Conservation (phyloP, 139 green algal genomes). For the Mesostigma viride region DNA sequence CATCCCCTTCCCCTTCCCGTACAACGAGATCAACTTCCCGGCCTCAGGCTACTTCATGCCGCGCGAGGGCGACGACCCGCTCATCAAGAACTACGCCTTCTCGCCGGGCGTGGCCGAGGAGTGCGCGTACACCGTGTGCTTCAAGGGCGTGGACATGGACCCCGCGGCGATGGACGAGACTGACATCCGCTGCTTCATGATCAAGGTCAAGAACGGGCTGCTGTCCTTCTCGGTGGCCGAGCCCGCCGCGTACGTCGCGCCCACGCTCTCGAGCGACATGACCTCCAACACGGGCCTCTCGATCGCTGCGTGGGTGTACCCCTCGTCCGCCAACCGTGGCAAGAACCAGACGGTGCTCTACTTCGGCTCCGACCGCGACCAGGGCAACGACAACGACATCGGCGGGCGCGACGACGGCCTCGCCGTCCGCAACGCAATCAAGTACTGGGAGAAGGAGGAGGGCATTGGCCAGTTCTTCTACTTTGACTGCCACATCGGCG, state of each 20-base stretch:
- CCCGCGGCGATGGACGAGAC: background rate
- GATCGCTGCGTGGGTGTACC: constrained; percentile 25
- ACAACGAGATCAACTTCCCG: constrained; percentile 31
- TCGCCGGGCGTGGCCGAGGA: constrained; percentile 17
- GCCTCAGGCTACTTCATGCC: background rate
- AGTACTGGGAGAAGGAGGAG: constrained; percentile 5
- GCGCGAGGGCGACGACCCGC: constrained; percentile 6
- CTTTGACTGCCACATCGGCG: constrained; percentile 24
- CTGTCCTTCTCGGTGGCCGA: constrained; percentile 9
- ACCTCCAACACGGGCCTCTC: constrained; percentile 12
- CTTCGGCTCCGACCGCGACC: constrained; percentile 15
- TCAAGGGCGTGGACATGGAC: constrained; percentile 23
- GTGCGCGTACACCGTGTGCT: constrained; percentile 30
- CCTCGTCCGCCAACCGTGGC: constrained; percentile 1
- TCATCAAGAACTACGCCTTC: constrained; percentile 21
- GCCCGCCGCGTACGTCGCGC: background rate
- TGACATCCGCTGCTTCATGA: constrained; percentile 20
- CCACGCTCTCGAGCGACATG: constrained; percentile 9
- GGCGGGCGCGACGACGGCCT: constrained; percentile 16
- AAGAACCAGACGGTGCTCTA: constrained; percentile 18
- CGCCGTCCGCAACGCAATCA: constrained; percentile 23
- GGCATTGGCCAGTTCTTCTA: constrained; percentile 22
- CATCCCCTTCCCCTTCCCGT: constrained; percentile 27
- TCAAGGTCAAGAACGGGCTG: constrained; percentile 20
- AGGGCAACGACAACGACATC: background rate